Evolutionary conservation across 1,284 basidiomycete genomes (phyloP), one percentile per base, ranked within the genome.

Genomic region (Microstroma glucosiphilum): DNA sequence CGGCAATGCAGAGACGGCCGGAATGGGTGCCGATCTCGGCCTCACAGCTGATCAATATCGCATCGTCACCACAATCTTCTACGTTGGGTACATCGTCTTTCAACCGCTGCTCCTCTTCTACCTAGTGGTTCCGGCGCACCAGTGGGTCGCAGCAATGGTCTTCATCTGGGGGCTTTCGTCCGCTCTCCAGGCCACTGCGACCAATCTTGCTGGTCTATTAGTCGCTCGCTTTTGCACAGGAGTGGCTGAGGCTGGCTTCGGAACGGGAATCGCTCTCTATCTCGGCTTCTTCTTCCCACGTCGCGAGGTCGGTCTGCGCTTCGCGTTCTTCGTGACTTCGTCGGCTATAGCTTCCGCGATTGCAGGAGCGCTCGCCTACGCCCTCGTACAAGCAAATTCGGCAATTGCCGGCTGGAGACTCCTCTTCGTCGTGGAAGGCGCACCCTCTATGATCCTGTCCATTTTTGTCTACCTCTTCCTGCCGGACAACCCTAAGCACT

Each of bases 341-440:
- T 63, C 64, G 11, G 65, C 65, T 15, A 54, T 67, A 15, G 67
- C 68, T 13, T 51, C 58, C 13, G 69, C 70, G 1, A 62, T 77
- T 17, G 73, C 64, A 1, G 70, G 75, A 0, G 62, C 72, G n/a
- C 64, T 77, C 1, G 75, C 75, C 17, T 78, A 78, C 56, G 77
- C 70, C 0, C 59, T 78, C 51, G 65, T 73, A 1, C 69, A 71
- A 6, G 66, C 69, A 4, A 59, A 71, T 41, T 61, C 70, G 1
- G 8, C 59, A 0, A 40, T 78, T 2, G 68, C 61, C 9, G 59
- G 59, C 0, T 78, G 73, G 70, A 62, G 73, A 15, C 48, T 77
- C 49, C 60, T 78, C 17, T 73, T 77, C 60, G 30, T 77, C 19
- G 62, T 79, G 48, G 77, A 79, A 49, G 77, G 75, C 0, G 49